Evolutionary conservation across 352 stramenopile species (phyloP).

Genomic region (Phytophthora vignae): DNA sequence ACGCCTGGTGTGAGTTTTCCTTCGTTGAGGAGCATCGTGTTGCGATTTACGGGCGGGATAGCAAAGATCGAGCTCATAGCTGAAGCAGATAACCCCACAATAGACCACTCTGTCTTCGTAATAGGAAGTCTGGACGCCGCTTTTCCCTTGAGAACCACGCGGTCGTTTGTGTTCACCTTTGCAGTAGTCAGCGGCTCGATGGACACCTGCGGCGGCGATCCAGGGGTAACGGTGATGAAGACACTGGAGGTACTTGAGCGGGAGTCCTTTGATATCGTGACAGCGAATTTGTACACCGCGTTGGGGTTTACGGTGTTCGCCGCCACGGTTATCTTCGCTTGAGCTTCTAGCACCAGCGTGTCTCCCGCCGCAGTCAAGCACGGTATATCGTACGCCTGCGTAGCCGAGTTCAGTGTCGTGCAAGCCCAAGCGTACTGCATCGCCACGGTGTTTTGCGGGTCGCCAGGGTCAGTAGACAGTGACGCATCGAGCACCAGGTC

Average conservation of each 20-base stretch:
- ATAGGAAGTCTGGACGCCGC: slow-evolving; percentile 58
- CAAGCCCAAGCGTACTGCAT: slow-evolving; percentile 60
- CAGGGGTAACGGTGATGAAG: slow-evolving; percentile 54
- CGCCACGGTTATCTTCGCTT: slow-evolving; percentile 43
- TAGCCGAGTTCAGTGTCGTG: slow-evolving; percentile 28
- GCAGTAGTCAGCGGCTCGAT: slow-evolving; percentile 51
- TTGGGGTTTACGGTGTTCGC: slow-evolving; percentile 61
- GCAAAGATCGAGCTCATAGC: slow-evolving; percentile 53
- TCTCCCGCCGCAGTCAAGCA: slow-evolving; percentile 38
- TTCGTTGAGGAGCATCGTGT: slow-evolving; percentile 61
- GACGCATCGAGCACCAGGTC: slow-evolving; percentile 59
- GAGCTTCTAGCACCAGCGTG: slow-evolving; percentile 31
- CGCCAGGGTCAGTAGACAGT: slow-evolving; percentile 59
- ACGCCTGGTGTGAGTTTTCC: slow-evolving; percentile 50
- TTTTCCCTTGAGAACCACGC: slow-evolving; percentile 58
- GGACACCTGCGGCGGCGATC: slow-evolving; percentile 58
- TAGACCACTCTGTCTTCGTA: slow-evolving; percentile 53
- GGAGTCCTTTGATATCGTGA: slow-evolving; percentile 49
- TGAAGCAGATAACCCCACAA: slow-evolving; percentile 40
- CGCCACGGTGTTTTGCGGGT: slow-evolving; percentile 40
- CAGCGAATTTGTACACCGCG: slow-evolving; percentile 63
- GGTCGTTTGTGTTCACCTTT: slow-evolving; percentile 71
- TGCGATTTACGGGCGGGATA: slow-evolving; percentile 37
- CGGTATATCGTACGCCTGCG: slow-evolving; percentile 41
- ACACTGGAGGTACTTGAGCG: slow-evolving; percentile 44